Evolutionary conservation across 1,284 basidiomycete genomes (phyloP).

Genomic region (Amylostereum areolatum): DNA sequence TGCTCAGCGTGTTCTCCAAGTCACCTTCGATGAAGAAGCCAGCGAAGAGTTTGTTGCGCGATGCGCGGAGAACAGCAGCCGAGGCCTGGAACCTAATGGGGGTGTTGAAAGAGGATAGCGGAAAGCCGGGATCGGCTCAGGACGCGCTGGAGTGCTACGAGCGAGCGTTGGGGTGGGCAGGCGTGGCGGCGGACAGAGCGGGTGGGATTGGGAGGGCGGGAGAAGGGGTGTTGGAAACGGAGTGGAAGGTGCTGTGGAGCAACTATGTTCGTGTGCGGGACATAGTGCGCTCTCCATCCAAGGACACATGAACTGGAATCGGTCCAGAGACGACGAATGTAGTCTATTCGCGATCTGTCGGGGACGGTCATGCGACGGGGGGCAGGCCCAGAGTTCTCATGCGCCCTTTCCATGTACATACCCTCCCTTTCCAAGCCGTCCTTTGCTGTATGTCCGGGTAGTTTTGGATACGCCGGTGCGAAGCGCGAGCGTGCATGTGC

Average conservation of each 20-base stretch:
- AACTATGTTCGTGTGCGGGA: slow-evolving; percentile 41
- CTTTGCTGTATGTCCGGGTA: too few relatives aligned
- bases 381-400: too few relatives aligned
- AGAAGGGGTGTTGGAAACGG: slow-evolving; percentile 46
- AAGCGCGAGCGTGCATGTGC: too few relatives aligned
- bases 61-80: slow-evolving; percentile 62
- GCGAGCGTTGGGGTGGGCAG: slow-evolving; percentile 59
- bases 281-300: slow-evolving; percentile 1
- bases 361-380: too few relatives aligned
- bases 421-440: too few relatives aligned
- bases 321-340: not conserved
- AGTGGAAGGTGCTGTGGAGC: slow-evolving; percentile 49
- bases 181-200: slow-evolving; percentile 31
- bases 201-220: slow-evolving; percentile 35
- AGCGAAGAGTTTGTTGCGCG: slow-evolving; percentile 56
- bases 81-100: slow-evolving; percentile 63
- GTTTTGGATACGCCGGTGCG: too few relatives aligned
- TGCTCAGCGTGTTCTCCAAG: slow-evolving; percentile 37
- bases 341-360: too few relatives aligned
- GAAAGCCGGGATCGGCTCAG: slow-evolving; percentile 26
- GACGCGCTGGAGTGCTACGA: slow-evolving; percentile 50
- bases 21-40: slow-evolving; percentile 47
- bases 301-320: not conserved
- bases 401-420: too few relatives aligned
- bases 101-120: slow-evolving; percentile 36